Evolutionary conservation across 1,284 basidiomycete genomes (phyloP), one percentile per base, ranked within the genome.

Genomic region (Ganoderma resinaceum): DNA sequence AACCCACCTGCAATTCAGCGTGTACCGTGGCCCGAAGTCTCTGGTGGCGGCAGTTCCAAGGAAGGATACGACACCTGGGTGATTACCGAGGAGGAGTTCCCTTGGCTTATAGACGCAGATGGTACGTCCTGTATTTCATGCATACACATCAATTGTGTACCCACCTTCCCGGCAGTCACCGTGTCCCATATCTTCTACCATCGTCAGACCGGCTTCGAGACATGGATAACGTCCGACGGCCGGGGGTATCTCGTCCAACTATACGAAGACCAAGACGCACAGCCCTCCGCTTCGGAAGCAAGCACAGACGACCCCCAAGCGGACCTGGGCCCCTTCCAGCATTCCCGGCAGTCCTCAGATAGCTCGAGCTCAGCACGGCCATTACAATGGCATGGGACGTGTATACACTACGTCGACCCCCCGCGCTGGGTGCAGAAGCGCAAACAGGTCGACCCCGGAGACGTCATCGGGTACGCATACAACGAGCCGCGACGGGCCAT

Each of bases 181-280:
- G 83, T 94, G 38, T 79, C 79, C 11, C 84, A 87, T 67, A 89
- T 95, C 31, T 75, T 84, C 37, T 82, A 88, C 72, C 87, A 87
- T 62, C 84, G 86, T 60, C 76, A 82, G 7, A 86, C 87, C 40
- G 88, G 87, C 26, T 86, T 89, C 16, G 93, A 95, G 78, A 88
- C 89, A 0, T 95, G 93, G 93, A 86, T 93, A 60, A 93, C 93
- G 1, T 93, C 92, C 2, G 93, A 95, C 72, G 93, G 93, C 49
- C 81, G 92, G 71, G 92, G 86, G 18, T 95, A 95, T 76, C 87
- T 94, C 70, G 92, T 93, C 6, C 87, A 87, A 67, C 81, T 93
- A 23, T 81, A 76, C 63, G 74, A 77, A 40, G 72, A 72, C 49
- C 71, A 76, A 38, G 65, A 70, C 46, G 40, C 73, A 8, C 64